phyloP scores from a whole-genome alignment of 2,329 filamentous ascomycete genomes.

The Verticillium longisporum region DNA sequence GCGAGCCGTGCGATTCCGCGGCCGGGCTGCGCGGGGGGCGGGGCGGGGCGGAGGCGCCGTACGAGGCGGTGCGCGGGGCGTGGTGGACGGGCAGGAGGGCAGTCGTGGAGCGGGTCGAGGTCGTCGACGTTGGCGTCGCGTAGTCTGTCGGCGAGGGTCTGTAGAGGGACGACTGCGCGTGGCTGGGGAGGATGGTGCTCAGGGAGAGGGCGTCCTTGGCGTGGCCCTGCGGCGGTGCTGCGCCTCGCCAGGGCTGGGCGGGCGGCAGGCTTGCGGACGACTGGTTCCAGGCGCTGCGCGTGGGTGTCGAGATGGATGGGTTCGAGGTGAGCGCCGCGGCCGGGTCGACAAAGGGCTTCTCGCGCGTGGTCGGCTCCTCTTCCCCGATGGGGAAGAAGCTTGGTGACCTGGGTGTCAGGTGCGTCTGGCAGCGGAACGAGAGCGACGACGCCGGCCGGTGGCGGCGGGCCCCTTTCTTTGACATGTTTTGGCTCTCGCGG shows the following conservation, averaged over 20 bases:
- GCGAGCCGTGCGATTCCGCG: slow-evolving; percentile 3
- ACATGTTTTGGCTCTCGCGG: slow-evolving; percentile 9
- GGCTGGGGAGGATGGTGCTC: slow-evolving; percentile 6
- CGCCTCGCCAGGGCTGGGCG: background rate
- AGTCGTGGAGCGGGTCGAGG: slow-evolving; percentile 24
- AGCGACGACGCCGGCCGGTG: slow-evolving; percentile 36
- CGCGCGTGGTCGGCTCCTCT: slow-evolving; percentile 12
- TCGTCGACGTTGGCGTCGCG: slow-evolving; percentile 22
- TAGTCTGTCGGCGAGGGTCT: slow-evolving; percentile 10
- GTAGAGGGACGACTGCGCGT: slow-evolving; percentile 6
- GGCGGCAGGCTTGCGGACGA: background rate
- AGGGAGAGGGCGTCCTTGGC: slow-evolving; percentile 1
- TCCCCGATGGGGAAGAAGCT: slow-evolving; percentile 22
- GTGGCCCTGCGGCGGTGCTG: background rate
- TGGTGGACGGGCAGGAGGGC: slow-evolving; percentile 21
- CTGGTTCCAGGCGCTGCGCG: background rate
- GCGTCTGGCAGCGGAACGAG: slow-evolving; percentile 45
- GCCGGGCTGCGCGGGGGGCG: slow-evolving; percentile 17
- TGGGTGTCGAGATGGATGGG: slow-evolving; percentile 9
- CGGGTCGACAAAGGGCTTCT: slow-evolving; percentile 12
- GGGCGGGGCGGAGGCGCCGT: slow-evolving; percentile 15
- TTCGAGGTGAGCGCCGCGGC: slow-evolving; percentile 5
- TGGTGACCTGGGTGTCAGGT: slow-evolving; percentile 30
- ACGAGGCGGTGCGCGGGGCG: background rate
- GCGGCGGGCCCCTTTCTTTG: slow-evolving; percentile 18